phyloP scores from a whole-genome alignment of 2,329 filamentous ascomycete species.

The Colletotrichum endophyticum region DNA sequence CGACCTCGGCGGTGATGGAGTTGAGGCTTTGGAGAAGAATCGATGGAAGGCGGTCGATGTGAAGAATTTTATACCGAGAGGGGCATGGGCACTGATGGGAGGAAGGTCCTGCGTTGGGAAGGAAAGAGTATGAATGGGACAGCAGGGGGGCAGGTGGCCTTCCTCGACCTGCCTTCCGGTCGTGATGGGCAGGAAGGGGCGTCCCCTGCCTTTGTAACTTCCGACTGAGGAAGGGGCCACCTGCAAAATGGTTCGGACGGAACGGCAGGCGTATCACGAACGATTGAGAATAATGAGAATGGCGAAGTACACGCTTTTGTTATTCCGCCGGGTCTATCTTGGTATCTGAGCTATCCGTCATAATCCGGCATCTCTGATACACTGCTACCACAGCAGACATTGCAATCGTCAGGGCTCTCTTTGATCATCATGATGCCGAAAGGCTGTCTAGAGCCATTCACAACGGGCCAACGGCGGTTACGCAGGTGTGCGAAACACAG shows the following conservation, averaged over 20 bases:
- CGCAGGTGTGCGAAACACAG: slow-evolving; percentile 28
- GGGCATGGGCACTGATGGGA: background rate
- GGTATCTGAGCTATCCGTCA: background rate
- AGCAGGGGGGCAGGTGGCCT: background rate
- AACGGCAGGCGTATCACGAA: fast-evolving
- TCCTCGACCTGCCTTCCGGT: background rate
- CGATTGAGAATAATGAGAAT: background rate
- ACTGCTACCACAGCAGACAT: background rate
- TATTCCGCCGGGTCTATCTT: background rate
- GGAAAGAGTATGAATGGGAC: background rate
- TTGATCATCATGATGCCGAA: slow-evolving; percentile 56
- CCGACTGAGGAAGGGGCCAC: background rate
- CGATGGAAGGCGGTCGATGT: background rate
- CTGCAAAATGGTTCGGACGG: too few species aligned
- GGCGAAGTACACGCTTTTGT: background rate
- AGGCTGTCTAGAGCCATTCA: slow-evolving; percentile 42
- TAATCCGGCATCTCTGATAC: background rate
- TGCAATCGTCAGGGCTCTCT: slow-evolving; percentile 62
- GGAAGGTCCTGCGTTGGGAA: background rate
- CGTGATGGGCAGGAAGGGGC: background rate
- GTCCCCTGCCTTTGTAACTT: background rate
- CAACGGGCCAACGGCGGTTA: slow-evolving; percentile 42
- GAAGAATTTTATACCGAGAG: background rate
- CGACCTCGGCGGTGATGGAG: background rate
- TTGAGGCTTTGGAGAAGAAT: background rate